A percentile compares a stretch with the other conserved stretches of the same genome.
Evolutionary conservation across 176 grass and related monocot species (phyloP).

Genomic region (Thalia dealbata): DNA sequence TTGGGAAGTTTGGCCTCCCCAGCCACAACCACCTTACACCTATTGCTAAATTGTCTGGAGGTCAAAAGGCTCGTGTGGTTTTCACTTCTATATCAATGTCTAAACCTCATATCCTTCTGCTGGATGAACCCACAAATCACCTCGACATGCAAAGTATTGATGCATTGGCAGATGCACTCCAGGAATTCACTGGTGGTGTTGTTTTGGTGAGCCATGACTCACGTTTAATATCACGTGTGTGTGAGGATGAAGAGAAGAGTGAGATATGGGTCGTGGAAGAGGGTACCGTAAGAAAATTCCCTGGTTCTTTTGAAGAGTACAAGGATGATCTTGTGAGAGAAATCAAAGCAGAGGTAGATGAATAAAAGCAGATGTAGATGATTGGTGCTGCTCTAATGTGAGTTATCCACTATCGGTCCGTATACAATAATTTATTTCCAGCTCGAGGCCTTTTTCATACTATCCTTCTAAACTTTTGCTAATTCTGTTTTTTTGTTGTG

Average conservation of each 20-base stretch:
- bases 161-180: constrained; percentile 76
- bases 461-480: constrained; percentile 1
- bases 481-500: not conserved
- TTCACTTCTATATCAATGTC: constrained; percentile 99
- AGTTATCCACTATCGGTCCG: constrained; percentile 27
- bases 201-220: constrained; percentile 92
- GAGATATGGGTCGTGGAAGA: constrained; percentile 97
- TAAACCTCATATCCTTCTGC: constrained; percentile 72
- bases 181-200: constrained; percentile 92
- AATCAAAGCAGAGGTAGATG: constrained; percentile 91
- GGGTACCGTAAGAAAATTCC: constrained; percentile 67
- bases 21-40: constrained; percentile 97
- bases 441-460: not conserved
- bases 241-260: constrained; percentile 74
- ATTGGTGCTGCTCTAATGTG: constrained; percentile 32
- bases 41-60: constrained; percentile 86
- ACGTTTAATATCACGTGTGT: constrained; percentile 77
- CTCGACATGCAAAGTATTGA: constrained; percentile 98
- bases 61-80: constrained; percentile 83
- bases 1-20: constrained; percentile 91
- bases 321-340: constrained; percentile 89
- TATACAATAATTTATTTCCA: constrained; percentile 11
- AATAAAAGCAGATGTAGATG: constrained; percentile 80
- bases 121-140: constrained; percentile 98
- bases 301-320: constrained; percentile 81